A percentile compares a stretch with the other conserved stretches of the same genome.
Conservation (phyloP, 164 flowering plant species). For the Magnolia kwangsiensis region DNA sequence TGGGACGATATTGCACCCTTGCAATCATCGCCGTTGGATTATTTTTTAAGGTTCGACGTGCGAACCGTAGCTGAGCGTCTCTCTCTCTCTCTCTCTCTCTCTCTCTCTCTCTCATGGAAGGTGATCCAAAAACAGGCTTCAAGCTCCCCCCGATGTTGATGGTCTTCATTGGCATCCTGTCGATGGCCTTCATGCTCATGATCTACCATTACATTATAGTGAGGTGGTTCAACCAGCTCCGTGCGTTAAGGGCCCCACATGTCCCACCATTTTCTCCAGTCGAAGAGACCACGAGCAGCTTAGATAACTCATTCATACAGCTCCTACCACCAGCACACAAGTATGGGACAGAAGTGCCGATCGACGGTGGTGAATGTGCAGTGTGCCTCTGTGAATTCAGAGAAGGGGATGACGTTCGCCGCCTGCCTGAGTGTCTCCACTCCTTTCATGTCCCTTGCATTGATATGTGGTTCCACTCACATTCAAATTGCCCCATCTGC, state of each 20-base stretch:
- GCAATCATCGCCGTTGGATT: slow-evolving; percentile 2
- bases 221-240: slow-evolving; percentile 13
- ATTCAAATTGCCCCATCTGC: slow-evolving; percentile 68
- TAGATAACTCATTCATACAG: slow-evolving; percentile 3
- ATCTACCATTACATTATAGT: slow-evolving; percentile 28
- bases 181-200: slow-evolving; percentile 17
- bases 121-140: neutral
- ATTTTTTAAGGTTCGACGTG: neutral
- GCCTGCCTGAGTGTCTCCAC: slow-evolving; percentile 51
- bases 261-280: neutral
- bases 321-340: slow-evolving; percentile 3
- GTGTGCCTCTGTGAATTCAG: slow-evolving; percentile 29
- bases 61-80: too few relatives aligned
- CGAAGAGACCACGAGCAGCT: neutral
- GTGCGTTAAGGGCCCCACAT: neutral
- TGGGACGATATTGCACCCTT: neutral
- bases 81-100: neutral
- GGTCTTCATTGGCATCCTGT: slow-evolving; percentile 14
- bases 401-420: slow-evolving; percentile 50
- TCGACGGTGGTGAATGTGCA: slow-evolving; percentile 16
- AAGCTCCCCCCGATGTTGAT: neutral
- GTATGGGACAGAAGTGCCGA: slow-evolving; percentile 31
- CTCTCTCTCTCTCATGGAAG: neutral
- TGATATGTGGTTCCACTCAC: slow-evolving; percentile 72
- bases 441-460: slow-evolving; percentile 57